Percentiles rank a stretch among this genome's conserved stretches.
phyloP scores from a whole-genome alignment of 495 filamentous ascomycete genomes.

The Penicillium daleae region DNA sequence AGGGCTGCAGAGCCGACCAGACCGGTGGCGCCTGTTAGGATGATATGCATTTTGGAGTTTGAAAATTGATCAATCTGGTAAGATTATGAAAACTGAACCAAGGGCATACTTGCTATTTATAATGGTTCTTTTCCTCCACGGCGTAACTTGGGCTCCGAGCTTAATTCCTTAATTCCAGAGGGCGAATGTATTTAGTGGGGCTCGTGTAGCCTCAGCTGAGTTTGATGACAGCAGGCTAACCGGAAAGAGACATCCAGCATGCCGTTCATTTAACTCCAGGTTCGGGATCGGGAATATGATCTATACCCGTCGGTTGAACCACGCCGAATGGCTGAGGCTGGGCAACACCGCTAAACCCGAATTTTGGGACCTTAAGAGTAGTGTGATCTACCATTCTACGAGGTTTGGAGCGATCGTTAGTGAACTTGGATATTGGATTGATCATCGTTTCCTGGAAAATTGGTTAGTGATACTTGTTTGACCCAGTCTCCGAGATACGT shows the following conservation, averaged over 20 bases:
- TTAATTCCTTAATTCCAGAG: no score
- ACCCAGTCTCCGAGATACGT: no score
- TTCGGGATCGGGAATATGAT: neutral
- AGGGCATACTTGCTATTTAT: neutral
- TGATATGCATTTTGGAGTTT: constrained; percentile 62
- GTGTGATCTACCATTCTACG: no score
- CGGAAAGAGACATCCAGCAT: neutral
- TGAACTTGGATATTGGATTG: neutral
- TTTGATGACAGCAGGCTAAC: neutral
- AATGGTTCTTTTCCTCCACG: neutral
- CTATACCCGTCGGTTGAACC: neutral
- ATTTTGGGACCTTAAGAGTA: neutral
- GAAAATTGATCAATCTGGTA: no score
- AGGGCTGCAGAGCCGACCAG: constrained; percentile 68
- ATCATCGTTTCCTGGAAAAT: no score
- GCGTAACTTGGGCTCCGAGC: neutral
- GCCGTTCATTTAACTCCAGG: neutral
- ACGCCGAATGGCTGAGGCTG: neutral
- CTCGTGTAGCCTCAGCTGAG: neutral
- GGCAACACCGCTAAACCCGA: neutral
- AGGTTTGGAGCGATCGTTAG: neutral
- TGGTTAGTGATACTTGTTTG: no score
- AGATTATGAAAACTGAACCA: neutral
- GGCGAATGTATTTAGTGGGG: no score
- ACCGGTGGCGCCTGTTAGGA: constrained; percentile 76